These are phyloP conservation scores for Anisodus acutangulus DNA, from an alignment of 257 asterid species.

Conservation along the genomic window DNA sequence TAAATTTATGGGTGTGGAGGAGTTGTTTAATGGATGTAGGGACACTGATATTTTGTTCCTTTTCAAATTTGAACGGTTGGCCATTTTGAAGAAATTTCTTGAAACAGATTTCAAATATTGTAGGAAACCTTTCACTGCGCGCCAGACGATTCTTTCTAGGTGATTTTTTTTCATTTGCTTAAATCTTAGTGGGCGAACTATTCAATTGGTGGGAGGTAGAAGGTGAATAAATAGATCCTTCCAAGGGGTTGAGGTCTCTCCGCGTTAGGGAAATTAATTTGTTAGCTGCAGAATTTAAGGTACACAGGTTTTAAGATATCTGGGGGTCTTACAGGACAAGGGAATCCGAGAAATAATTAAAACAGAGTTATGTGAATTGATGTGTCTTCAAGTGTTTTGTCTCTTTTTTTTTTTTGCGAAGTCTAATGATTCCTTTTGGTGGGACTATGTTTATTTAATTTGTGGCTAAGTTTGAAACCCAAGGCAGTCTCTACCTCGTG, in stretches of 20 bases:
- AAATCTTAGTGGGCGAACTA: not conserved
- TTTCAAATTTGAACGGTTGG: not conserved
- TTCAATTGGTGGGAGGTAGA: not conserved
- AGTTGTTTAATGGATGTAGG: not conserved
- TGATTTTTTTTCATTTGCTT: not conserved
- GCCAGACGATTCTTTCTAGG: not conserved
- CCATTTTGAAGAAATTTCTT: not conserved
- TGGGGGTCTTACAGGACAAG: not conserved
- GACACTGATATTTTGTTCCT: not conserved
- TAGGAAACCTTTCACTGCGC: too few species aligned
- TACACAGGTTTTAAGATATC: not conserved
- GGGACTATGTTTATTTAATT: not conserved
- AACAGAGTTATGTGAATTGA: not conserved
- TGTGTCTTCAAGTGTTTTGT: not conserved
- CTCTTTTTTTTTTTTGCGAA: not conserved
- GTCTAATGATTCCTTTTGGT: not conserved
- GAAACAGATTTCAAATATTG: slow-evolving; percentile 63
- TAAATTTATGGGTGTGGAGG: not conserved
- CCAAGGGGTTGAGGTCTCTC: not conserved
- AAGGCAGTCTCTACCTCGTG: not conserved
- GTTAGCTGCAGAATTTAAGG: not conserved
- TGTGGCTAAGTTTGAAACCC: not conserved
- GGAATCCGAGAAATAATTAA: slow-evolving; percentile 5
- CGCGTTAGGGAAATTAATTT: not conserved
- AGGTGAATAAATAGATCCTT: too few species aligned